phyloP scores from a whole-genome alignment of 768 basidiomycete species.

The Podaxis sp. region DNA sequence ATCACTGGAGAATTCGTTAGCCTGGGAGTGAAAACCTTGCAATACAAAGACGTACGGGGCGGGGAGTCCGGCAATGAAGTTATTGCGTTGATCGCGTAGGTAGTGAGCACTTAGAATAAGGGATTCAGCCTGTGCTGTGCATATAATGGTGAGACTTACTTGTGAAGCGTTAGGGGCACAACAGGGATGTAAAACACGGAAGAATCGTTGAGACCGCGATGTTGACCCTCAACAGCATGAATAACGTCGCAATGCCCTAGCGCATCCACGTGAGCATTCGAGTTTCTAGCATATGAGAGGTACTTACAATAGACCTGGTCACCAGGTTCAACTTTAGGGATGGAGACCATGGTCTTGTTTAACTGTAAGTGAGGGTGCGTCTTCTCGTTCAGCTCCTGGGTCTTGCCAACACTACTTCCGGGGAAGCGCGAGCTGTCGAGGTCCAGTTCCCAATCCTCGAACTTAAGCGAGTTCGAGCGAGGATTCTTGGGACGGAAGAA shows the following conservation, averaged over 20 bases:
- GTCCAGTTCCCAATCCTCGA: conserved; percentile 54
- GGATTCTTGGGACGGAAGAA: conserved; percentile 47
- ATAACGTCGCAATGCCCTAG: conserved; percentile 65
- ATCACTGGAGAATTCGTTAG: conserved; percentile 21
- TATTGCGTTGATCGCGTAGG: conserved; percentile 43
- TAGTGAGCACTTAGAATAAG: conserved; percentile 35
- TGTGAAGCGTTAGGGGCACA: conserved; percentile 44
- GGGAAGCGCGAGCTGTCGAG: conserved; percentile 48
- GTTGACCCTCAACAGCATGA: conserved; percentile 50
- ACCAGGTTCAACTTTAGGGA: conserved; percentile 57
- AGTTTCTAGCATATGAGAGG: neutral
- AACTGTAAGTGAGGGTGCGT: conserved; percentile 65
- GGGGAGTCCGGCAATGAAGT: conserved; percentile 44
- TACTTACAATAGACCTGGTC: conserved; percentile 56
- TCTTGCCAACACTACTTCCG: conserved; percentile 47
- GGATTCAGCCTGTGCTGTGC: neutral
- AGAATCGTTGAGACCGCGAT: conserved; percentile 43
- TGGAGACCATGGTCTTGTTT: conserved; percentile 48
- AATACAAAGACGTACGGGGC: conserved; percentile 34
- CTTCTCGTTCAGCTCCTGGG: conserved; percentile 48
- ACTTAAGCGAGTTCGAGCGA: conserved; percentile 25
- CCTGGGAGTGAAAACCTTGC: neutral
- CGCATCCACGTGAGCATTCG: conserved; percentile 25
- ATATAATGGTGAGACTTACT: conserved; percentile 41
- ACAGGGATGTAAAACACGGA: conserved; percentile 57